Evolutionary conservation across 2,329 filamentous ascomycete species (phyloP).

Genomic region (Aspergillus fijiensis): DNA sequence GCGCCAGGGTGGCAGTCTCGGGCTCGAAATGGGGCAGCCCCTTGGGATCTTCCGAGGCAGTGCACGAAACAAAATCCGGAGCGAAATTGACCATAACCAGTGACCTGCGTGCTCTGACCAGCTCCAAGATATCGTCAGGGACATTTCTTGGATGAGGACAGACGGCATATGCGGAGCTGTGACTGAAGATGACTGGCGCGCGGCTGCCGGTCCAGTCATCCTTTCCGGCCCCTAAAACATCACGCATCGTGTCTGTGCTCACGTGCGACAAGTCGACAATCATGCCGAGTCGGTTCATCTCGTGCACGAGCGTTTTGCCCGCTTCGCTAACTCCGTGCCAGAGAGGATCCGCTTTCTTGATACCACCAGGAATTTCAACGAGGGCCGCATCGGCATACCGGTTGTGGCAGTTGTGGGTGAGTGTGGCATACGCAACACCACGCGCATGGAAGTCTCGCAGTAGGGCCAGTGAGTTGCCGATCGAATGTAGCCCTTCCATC

Average conservation of each 20-base stretch:
- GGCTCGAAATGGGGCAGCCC: constrained; percentile 69
- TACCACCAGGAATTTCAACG: constrained; percentile 34
- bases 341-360: constrained; percentile 39
- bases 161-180: constrained; percentile 76
- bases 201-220: constrained; percentile 67
- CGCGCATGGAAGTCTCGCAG: constrained; percentile 73
- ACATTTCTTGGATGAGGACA: constrained; percentile 92
- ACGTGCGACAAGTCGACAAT: constrained; percentile 87
- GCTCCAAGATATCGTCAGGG: constrained; percentile 74
- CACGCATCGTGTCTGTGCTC: constrained; percentile 76
- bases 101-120: constrained; percentile 71
- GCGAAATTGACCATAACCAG: constrained; percentile 91
- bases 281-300: constrained; percentile 95
- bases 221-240: constrained; percentile 66
- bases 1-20: constrained; percentile 68
- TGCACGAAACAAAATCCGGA: constrained; percentile 79
- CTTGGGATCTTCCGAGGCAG: constrained; percentile 56
- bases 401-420: constrained; percentile 95
- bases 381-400: constrained; percentile 82
- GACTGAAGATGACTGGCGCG: constrained; percentile 85
- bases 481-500: constrained; percentile 88
- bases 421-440: constrained; percentile 81
- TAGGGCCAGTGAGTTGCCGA: constrained; percentile 70
- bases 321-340: constrained; percentile 67
- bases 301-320: constrained; percentile 68